These are phyloP conservation scores for Pestalotiopsis sp. DNA, from an alignment of 2,329 filamentous ascomycete genomes.

Conservation along the genomic window DNA sequence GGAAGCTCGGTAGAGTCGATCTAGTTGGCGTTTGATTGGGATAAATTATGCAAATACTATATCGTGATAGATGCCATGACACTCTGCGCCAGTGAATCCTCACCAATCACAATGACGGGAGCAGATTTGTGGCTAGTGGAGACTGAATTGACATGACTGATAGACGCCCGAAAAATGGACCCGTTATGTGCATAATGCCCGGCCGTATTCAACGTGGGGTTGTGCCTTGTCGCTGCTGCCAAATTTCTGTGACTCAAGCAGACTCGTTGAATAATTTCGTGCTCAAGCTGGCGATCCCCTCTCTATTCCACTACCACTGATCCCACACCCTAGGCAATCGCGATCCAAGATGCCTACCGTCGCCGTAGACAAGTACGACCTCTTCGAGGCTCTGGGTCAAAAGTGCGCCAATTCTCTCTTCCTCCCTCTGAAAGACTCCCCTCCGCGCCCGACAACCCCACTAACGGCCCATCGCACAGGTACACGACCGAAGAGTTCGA, in stretches of 20 bases:
- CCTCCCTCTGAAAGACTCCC: slow-evolving; percentile 1
- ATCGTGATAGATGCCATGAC: neutral
- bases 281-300: neutral
- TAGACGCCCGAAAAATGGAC: neutral
- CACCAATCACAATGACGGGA: neutral
- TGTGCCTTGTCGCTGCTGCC: neutral
- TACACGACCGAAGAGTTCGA: slow-evolving; percentile 96
- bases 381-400: slow-evolving; percentile 89
- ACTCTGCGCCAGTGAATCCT: too few species aligned
- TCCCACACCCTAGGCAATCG: neutral
- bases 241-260: slow-evolving; percentile 12
- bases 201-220: slow-evolving; percentile 10
- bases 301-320: neutral
- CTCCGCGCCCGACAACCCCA: slow-evolving; percentile 15
- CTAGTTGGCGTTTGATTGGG: too few species aligned
- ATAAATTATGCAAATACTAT: too few species aligned
- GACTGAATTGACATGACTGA: neutral
- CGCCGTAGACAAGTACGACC: slow-evolving; percentile 90
- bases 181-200: slow-evolving; percentile 1
- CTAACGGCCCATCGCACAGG: slow-evolving; percentile 43
- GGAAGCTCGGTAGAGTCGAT: too few species aligned
- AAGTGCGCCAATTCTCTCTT: slow-evolving; percentile 57
- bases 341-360: slow-evolving; percentile 85
- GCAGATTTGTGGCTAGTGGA: neutral
- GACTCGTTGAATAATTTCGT: neutral